A percentile compares a stretch with the other conserved stretches of the same genome.
These are phyloP conservation scores for Dalbergia cultrata DNA, from an alignment of 306 rosid genomes.

Conservation along the genomic window DNA sequence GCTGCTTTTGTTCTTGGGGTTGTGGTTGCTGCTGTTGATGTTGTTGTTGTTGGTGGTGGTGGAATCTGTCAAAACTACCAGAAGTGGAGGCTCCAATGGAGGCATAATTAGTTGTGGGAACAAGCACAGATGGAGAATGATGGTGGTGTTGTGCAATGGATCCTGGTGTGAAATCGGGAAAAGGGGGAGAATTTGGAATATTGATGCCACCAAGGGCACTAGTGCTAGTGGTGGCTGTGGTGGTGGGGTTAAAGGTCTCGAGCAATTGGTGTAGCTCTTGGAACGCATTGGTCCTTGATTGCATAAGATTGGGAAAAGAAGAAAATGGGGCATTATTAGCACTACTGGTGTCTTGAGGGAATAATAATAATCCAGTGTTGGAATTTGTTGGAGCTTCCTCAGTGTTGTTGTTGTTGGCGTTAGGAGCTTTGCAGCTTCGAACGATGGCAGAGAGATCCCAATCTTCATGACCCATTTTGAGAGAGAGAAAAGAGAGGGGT, in stretches of 20 bases:
- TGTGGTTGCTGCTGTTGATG: background rate
- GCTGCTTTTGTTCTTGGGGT: conserved; percentile 22
- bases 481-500: background rate
- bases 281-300: conserved; percentile 55
- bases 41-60: conserved; percentile 2
- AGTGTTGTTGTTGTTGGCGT: conserved; percentile 2
- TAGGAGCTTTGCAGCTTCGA: conserved; percentile 58
- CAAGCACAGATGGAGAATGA: background rate
- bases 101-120: conserved; percentile 22
- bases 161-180: conserved; percentile 49
- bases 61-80: conserved; percentile 41
- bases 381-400: background rate
- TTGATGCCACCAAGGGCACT: conserved; percentile 32
- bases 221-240: conserved; percentile 13
- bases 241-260: conserved; percentile 48
- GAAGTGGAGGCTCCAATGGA: conserved; percentile 42
- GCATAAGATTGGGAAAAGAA: conserved; percentile 55
- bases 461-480: conserved; percentile 59
- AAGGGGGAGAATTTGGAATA: conserved; percentile 43
- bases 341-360: conserved; percentile 7
- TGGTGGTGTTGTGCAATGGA: conserved; percentile 45
- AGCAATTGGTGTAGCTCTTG: conserved; percentile 60
- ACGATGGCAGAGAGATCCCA: conserved; percentile 91
- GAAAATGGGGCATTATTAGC: conserved; percentile 47
- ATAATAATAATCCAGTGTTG: background rate